Evolutionary conservation across 768 basidiomycete genomes (phyloP).

Genomic region (Calocybe indica): DNA sequence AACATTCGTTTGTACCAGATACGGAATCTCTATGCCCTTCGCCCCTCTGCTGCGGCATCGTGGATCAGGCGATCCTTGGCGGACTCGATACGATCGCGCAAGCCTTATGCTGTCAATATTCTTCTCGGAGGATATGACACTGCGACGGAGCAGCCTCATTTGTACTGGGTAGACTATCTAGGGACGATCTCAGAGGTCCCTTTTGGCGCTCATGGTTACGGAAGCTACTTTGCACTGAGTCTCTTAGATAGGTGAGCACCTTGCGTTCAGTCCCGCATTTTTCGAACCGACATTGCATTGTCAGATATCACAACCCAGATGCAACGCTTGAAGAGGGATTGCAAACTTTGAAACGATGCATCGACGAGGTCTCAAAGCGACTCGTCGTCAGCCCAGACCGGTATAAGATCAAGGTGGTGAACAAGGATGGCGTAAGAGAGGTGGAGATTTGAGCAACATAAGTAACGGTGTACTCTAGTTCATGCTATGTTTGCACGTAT

Average conservation of each 20-base stretch:
- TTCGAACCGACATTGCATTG: neutral
- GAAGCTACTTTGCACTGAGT: constrained; percentile 86
- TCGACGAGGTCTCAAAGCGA: constrained; percentile 83
- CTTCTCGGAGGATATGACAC: constrained; percentile 91
- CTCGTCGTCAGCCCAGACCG: constrained; percentile 72
- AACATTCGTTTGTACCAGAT: constrained; percentile 97
- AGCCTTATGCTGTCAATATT: constrained; percentile 88
- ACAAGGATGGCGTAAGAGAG: constrained; percentile 85
- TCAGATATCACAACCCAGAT: constrained; percentile 87
- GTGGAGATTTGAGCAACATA: constrained; percentile 34
- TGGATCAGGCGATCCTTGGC: constrained; percentile 94
- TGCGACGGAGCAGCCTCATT: constrained; percentile 60
- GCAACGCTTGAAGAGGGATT: constrained; percentile 83
- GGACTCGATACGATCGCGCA: constrained; percentile 79
- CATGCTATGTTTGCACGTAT: no score
- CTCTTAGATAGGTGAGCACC: constrained; percentile 79
- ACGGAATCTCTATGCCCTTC: constrained; percentile 83
- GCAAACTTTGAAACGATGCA: constrained; percentile 76
- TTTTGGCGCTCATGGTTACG: constrained; percentile 95
- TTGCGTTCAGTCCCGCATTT: neutral
- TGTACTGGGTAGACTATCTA: constrained; percentile 97
- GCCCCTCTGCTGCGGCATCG: constrained; percentile 85
- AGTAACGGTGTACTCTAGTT: no score
- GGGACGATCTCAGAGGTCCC: constrained; percentile 87
- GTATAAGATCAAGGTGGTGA: constrained; percentile 88